A percentile compares a stretch with the other conserved stretches of the same genome.
Conservation (phyloP, 257 asterid genomes). For the Paulownia fortunei region DNA sequence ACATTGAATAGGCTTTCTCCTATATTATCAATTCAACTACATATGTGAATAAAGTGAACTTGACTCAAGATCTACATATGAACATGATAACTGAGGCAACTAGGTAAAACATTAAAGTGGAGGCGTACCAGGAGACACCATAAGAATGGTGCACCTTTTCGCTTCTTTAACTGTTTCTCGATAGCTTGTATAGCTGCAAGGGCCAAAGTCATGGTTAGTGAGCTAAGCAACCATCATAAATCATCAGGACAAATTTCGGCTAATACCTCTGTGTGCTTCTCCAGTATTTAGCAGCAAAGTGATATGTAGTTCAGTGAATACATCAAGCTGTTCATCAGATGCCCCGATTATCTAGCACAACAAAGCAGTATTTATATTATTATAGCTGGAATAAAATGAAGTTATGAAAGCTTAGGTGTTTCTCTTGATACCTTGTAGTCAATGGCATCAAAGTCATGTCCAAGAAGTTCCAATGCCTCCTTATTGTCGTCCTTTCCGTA, state of each 20-base stretch:
- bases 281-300: conserved; percentile 63
- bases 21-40: conserved; percentile 31
- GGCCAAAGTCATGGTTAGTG: conserved; percentile 15
- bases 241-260: not conserved
- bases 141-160: conserved; percentile 76
- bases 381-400: not conserved
- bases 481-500: conserved; percentile 75
- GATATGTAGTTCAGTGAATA: conserved; percentile 75
- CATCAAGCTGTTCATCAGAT: conserved; percentile 94
- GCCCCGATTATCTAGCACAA: conserved; percentile 84
- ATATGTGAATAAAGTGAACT: not conserved
- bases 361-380: conserved; percentile 10
- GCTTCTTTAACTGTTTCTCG: conserved; percentile 70
- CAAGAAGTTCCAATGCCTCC: conserved; percentile 67
- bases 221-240: not conserved
- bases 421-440: conserved; percentile 63
- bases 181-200: conserved; percentile 70
- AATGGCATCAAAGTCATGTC: conserved; percentile 60
- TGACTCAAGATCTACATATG: not conserved
- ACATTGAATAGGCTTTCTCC: conserved; percentile 65
- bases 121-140: conserved; percentile 81
- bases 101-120: not conserved
- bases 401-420: not conserved
- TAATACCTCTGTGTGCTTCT: conserved; percentile 58
- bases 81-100: not conserved